Base-by-base conservation (phyloP, 768 basidiomycete species). In the Serendipita sp. region DNA sequence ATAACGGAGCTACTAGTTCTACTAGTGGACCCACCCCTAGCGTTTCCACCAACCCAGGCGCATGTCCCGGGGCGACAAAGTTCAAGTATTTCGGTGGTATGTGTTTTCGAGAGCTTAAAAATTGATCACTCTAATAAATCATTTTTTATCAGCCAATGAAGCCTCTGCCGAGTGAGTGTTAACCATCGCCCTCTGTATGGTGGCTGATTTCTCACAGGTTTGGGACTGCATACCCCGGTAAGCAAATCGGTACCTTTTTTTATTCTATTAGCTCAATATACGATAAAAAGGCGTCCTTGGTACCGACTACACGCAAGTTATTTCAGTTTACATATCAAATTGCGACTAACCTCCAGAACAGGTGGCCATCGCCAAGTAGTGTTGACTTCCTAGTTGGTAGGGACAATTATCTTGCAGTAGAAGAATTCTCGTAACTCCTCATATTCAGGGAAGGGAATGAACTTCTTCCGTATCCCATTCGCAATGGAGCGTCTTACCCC, bases 391-490 rank as follows among this genome's bases (percentile, higher is more conserved):
- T 65, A 28, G 48, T 63, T 64, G n/a, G 13, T 3, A 46, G 28
- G 13, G n/a, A 37, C 38, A 7, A 7, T 18, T 18, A 18, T 32
- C 30, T 24, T 18, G 8, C 8, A 2, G 18, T n/a, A 7, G 7
- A 32, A n/a, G 8, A 7, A 28, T 32, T 16, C 44, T 24, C 16
- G 7, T 10, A 35, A 45, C 30, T 62, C 74, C 76, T 83, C 73
- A 76, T 84, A 84, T 71, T 73, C 81, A 54, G 72, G 70, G 13
- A 72, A 81, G 68, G 83, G 82, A 34, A 80, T 84, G 75, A 83
- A 83, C 73, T 76, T 79, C 15, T 84, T 84, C 81, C 81, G 83
- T 65, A 73, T 85, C 66, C 78, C 83, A 4, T 85, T 85, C 79
- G 69, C 75, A 66, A 74, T 80, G 73, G 84, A 85, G 70, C 80